A percentile compares a stretch with the other conserved stretches of the same genome.
Evolutionary conservation across 192 early-diverging fungal species (phyloP).

Genomic region (Linnemannia exigua): DNA sequence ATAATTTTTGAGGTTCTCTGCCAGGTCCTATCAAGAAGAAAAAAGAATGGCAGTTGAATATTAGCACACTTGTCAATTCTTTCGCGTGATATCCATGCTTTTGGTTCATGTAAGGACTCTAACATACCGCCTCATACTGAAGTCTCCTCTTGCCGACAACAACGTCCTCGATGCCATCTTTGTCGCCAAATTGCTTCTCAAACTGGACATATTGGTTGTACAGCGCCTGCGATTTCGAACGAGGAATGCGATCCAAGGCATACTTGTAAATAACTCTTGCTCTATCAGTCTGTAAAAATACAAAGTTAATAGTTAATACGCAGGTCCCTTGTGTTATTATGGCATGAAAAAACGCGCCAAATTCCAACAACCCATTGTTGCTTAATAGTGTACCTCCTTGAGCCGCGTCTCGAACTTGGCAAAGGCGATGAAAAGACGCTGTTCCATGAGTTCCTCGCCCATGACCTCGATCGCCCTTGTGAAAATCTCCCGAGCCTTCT

Average conservation of each 20-base stretch:
- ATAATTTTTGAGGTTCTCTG: slow-evolving; percentile 88
- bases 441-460: slow-evolving; percentile 93
- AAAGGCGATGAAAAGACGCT: slow-evolving; percentile 96
- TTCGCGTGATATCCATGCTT: neutral
- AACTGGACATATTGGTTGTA: slow-evolving; percentile 97
- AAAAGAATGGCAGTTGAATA: neutral
- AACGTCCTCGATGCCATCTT: slow-evolving; percentile 91
- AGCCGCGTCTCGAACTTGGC: slow-evolving; percentile 94
- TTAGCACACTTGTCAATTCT: neutral
- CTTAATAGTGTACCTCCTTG: slow-evolving; percentile 74
- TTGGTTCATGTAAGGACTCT: neutral
- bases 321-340: neutral
- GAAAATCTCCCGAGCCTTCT: slow-evolving; percentile 89
- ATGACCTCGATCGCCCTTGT: slow-evolving; percentile 88
- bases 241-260: slow-evolving; percentile 89
- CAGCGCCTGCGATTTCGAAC: slow-evolving; percentile 84
- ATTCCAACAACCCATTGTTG: neutral
- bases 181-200: slow-evolving; percentile 96
- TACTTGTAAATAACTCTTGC: slow-evolving; percentile 98
- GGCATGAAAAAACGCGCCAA: neutral
- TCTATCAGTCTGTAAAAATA: slow-evolving; percentile 75
- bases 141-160: slow-evolving; percentile 89
- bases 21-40: slow-evolving; percentile 60
- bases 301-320: neutral
- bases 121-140: slow-evolving; percentile 85